Evolutionary conservation across 208 protist genomes (phyloP), one percentile per base, ranked within the genome.

Genomic region (Borovskyia barvae): DNA sequence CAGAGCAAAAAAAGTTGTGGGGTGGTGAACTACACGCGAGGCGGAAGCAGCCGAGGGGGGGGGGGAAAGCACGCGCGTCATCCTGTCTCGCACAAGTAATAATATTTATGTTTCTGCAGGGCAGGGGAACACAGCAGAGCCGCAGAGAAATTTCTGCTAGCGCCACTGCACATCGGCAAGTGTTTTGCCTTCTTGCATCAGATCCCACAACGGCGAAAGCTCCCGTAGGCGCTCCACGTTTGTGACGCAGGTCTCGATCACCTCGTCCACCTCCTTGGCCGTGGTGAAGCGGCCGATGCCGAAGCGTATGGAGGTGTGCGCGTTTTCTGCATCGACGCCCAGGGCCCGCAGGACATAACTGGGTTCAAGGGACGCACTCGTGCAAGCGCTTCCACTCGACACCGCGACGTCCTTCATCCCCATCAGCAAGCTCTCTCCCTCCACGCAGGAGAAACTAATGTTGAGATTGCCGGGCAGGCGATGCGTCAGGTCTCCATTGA

Each of bases 261-360:
- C 89, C 8, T 86, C 47, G 72, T 99, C 97, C 25, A 98, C 75
- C 80, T 98, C 95, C 57, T 90, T 84, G 62, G 97, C 86, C 1
- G 98, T 99, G 6, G 98, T 99, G 77, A 99, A 99, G 49, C 98
- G 89, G 39, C 97, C 90, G 49, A 99, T 97, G 58, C 98, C 97
- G 61, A 99, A 99, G 72, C 98, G 95, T 47, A 99, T 94, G 5
- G 95, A 98, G n/a, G 97, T 99, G 76, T 99, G 98, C 8, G 98
- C 98, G 61, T 99, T 93, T 29, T 99, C 98, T 33, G 99, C 98
- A 36, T 96, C 81, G 3, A 99, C 83, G 53, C 98, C 97, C n/a
- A 99, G 84, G 6, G 98, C 98, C 30, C 98, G 88, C 14, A 99
- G 86, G 0, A 99, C 98, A 71, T 99, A 99, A 40, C 94, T 98